Evolutionary conservation across 331 rosid species (phyloP).

Genomic region (Phaseolus coccineus): DNA sequence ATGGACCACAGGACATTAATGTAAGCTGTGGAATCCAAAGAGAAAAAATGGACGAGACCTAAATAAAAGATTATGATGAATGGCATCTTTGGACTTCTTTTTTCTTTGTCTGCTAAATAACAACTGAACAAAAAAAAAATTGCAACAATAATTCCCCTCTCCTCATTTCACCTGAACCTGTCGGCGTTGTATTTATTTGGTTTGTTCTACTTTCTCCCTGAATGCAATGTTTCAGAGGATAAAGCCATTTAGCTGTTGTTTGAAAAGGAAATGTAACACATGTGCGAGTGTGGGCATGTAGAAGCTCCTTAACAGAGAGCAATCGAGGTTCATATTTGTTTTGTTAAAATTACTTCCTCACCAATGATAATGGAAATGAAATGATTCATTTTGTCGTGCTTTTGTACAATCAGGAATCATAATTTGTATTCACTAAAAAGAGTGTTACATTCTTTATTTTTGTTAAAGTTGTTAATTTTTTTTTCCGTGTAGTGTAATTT

Average conservation of each 20-base stretch:
- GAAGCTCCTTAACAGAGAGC: neutral
- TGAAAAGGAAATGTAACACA: neutral
- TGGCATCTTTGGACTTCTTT: neutral
- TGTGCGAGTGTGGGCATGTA: neutral
- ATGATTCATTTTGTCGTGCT: neutral
- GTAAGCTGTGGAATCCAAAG: slow-evolving; percentile 34
- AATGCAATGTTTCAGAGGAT: neutral
- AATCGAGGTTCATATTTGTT: neutral
- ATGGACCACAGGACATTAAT: slow-evolving; percentile 23
- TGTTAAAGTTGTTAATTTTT: neutral
- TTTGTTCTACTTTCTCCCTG: neutral
- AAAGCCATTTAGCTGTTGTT: neutral
- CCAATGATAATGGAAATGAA: neutral
- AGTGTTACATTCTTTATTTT: neutral
- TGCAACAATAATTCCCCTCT: neutral
- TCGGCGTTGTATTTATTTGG: neutral
- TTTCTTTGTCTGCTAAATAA: neutral
- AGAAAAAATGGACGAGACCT: neutral
- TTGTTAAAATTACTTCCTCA: neutral
- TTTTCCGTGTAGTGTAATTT: too few species aligned
- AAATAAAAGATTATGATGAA: neutral
- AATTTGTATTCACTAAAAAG: neutral
- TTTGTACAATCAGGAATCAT: neutral
- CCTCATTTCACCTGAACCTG: neutral
- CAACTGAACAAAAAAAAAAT: neutral